Conservation (phyloP, 2,329 filamentous ascomycete species). For the Diaporthe citrichinensis region DNA sequence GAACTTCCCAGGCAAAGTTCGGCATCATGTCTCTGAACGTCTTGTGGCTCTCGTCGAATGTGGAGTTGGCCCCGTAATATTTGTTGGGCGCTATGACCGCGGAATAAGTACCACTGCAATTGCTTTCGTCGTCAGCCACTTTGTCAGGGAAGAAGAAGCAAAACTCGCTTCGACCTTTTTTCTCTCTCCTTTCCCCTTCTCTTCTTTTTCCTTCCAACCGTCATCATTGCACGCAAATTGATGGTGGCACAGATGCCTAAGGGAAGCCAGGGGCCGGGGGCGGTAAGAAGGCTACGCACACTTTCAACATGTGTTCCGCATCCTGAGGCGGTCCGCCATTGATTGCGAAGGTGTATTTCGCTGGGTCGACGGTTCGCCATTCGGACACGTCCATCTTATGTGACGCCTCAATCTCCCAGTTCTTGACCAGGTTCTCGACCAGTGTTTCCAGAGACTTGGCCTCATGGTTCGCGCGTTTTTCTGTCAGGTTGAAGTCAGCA, state of each 20-base stretch:
- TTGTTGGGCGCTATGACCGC: conserved; percentile 74
- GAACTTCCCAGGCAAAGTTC: conserved; percentile 78
- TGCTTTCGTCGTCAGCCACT: conserved; percentile 16
- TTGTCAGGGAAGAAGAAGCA: conserved; percentile 17
- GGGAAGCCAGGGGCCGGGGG: neutral
- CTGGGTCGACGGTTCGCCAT: conserved; percentile 75
- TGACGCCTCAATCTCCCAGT: conserved; percentile 80
- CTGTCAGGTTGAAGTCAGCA: conserved; percentile 53
- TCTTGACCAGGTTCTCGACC: conserved; percentile 80
- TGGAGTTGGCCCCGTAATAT: conserved; percentile 69
- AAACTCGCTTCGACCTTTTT: neutral
- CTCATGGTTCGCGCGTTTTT: conserved; percentile 68
- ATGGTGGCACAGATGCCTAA: neutral
- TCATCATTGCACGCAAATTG: neutral
- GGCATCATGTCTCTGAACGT: conserved; percentile 82
- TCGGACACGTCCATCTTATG: conserved; percentile 74
- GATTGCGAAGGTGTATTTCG: conserved; percentile 73
- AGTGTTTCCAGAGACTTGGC: conserved; percentile 70
- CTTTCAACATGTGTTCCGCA: conserved; percentile 75
- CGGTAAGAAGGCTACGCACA: conserved; percentile 56
- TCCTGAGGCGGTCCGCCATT: conserved; percentile 71
- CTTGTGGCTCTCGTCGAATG: conserved; percentile 75
- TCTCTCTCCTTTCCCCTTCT: neutral
- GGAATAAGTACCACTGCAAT: conserved; percentile 68
- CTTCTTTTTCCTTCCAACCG: neutral